Conservation (phyloP, 148 eudicot genomes). For the Vaccinium macrocarpon region DNA sequence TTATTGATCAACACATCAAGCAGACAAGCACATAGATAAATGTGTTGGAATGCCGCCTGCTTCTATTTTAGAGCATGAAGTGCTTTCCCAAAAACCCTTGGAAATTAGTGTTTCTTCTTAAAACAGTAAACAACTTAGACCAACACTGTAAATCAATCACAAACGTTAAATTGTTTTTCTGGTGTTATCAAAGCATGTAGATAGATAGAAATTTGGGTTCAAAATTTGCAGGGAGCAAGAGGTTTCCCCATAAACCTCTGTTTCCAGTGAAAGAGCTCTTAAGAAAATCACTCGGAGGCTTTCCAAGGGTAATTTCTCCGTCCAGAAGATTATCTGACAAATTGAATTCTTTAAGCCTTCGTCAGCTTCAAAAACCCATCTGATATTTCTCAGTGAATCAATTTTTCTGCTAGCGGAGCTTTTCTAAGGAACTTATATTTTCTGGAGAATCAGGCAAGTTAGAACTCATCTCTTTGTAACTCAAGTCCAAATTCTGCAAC, state of each 20-base stretch:
- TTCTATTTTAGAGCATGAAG: background rate
- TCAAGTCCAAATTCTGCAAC: constrained; percentile 45
- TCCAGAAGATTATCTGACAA: constrained; percentile 47
- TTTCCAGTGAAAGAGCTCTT: constrained; percentile 41
- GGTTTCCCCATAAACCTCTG: constrained; percentile 49
- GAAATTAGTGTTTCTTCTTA: background rate
- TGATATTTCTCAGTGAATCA: constrained; percentile 43
- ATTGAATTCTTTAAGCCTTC: constrained; percentile 37
- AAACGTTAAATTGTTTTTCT: too few relatives aligned
- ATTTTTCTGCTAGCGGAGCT: constrained; percentile 43
- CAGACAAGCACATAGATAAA: background rate
- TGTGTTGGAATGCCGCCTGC: background rate
- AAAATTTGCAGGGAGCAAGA: constrained; percentile 46
- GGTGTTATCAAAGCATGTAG: background rate
- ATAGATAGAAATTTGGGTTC: background rate
- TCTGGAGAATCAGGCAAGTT: constrained; percentile 11
- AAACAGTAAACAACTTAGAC: background rate
- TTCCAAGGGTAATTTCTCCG: constrained; percentile 39
- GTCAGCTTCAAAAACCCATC: constrained; percentile 38
- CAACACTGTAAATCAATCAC: background rate
- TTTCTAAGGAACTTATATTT: constrained; percentile 38
- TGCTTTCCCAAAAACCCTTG: background rate
- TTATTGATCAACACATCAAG: background rate
- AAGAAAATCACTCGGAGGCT: background rate
- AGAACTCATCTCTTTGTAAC: constrained; percentile 27